Conservation (phyloP, 805 yeast species). For the Middelhovenomyces tepae region DNA sequence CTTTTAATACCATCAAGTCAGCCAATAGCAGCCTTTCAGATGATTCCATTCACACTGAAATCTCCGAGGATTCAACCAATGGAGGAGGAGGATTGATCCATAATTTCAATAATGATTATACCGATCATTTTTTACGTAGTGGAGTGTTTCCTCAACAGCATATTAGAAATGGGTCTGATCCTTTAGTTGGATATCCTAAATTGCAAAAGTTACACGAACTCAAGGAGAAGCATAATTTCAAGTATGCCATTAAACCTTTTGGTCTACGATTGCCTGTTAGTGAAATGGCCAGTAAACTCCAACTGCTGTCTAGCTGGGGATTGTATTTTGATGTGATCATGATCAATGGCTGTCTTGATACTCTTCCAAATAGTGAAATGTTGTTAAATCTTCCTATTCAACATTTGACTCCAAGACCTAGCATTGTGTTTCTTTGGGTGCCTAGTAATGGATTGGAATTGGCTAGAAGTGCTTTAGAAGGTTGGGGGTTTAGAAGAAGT, state of each 20-base stretch:
- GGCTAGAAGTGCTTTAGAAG: slow-evolving; percentile 41
- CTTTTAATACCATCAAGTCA: too few relatives aligned
- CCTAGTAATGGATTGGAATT: slow-evolving; percentile 59
- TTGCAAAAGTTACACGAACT: slow-evolving; percentile 57
- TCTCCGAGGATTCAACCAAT: too few relatives aligned
- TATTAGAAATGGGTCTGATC: slow-evolving; percentile 55
- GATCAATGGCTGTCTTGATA: slow-evolving; percentile 79
- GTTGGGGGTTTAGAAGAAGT: slow-evolving; percentile 69
- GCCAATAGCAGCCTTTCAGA: too few relatives aligned
- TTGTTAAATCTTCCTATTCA: slow-evolving; percentile 61
- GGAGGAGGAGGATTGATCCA: too few relatives aligned
- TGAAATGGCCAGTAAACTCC: slow-evolving; percentile 48
- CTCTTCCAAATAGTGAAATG: slow-evolving; percentile 56
- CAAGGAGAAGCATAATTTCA: slow-evolving; percentile 48
- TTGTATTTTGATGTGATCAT: slow-evolving; percentile 80
- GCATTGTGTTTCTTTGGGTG: slow-evolving; percentile 82
- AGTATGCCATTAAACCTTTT: slow-evolving; percentile 51
- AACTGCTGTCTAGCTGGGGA: slow-evolving; percentile 50
- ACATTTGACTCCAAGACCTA: slow-evolving; percentile 72
- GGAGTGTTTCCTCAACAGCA: slow-evolving; percentile 53
- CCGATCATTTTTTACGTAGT: slow-evolving; percentile 57
- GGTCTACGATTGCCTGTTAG: slow-evolving; percentile 50
- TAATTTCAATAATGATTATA: slow-evolving; percentile 61
- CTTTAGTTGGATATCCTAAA: slow-evolving; percentile 82
- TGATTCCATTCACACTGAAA: too few relatives aligned